Percentiles rank a stretch among this genome's conserved stretches.
Conservation (phyloP, 2,329 filamentous ascomycete species). For the Periconia macrospinosa region DNA sequence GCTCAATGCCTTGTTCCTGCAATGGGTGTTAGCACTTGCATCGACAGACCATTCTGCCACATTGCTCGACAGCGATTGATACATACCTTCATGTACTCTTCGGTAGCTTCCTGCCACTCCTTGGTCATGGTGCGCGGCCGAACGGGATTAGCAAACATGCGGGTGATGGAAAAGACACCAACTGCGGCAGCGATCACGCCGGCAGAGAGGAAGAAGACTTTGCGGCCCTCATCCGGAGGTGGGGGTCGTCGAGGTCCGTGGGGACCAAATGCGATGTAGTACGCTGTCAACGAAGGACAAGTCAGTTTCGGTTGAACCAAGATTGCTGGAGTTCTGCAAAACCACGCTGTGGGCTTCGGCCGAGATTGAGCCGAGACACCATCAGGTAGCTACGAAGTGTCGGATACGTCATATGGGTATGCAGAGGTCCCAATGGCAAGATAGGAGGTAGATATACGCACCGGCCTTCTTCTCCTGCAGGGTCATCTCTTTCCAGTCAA, state of each 20-base stretch:
- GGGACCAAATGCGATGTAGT: constrained; percentile 97
- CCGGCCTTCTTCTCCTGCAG: constrained; percentile 98
- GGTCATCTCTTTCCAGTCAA: constrained; percentile 92
- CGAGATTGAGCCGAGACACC: constrained; percentile 3
- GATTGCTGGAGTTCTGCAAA: not conserved
- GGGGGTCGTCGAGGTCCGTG: constrained; percentile 86
- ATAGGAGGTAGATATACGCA: constrained; percentile 58
- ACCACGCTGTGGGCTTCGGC: not conserved
- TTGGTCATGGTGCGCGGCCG: constrained; percentile 85
- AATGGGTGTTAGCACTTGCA: constrained; percentile 10
- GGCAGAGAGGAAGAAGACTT: constrained; percentile 72
- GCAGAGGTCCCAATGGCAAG: constrained; percentile 14
- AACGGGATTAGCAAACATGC: constrained; percentile 67
- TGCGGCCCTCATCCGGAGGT: constrained; percentile 82
- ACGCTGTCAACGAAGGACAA: constrained; percentile 64
- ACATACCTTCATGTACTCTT: constrained; percentile 90
- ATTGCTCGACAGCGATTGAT: constrained; percentile 3
- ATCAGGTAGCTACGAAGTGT: constrained; percentile 18
- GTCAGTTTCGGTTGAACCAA: not conserved
- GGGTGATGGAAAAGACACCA: constrained; percentile 71
- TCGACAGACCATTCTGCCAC: not conserved
- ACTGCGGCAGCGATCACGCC: constrained; percentile 69
- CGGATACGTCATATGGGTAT: constrained; percentile 33
- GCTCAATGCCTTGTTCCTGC: constrained; percentile 42
- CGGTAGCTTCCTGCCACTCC: constrained; percentile 94